Evolutionary conservation across 805 yeast species (phyloP).

Genomic region (Kluyveromyces aestuarii): DNA sequence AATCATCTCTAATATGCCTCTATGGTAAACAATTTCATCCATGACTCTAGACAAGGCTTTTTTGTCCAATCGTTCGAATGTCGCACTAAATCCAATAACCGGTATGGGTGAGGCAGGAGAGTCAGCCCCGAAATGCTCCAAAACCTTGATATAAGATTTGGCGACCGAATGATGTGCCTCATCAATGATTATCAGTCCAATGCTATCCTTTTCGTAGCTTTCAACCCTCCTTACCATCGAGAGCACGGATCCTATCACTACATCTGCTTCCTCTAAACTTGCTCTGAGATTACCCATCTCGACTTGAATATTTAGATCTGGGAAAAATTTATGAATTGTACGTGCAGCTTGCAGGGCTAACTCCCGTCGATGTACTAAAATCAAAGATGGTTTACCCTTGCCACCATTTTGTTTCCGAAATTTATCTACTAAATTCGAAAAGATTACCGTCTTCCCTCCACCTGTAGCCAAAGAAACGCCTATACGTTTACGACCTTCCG

Average conservation of each 20-base stretch:
- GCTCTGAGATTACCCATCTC: slow-evolving; percentile 55
- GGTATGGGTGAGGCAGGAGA: slow-evolving; percentile 36
- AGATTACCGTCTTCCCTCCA: slow-evolving; percentile 86
- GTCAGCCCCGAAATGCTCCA: slow-evolving; percentile 48
- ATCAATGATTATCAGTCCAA: slow-evolving; percentile 68
- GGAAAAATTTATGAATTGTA: slow-evolving; percentile 39
- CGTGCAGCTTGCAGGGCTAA: slow-evolving; percentile 60
- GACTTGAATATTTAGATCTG: slow-evolving; percentile 44
- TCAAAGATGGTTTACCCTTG: slow-evolving; percentile 28
- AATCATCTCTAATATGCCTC: slow-evolving; percentile 58
- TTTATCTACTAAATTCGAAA: slow-evolving; percentile 45
- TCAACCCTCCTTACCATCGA: slow-evolving; percentile 43
- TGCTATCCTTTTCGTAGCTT: slow-evolving; percentile 44
- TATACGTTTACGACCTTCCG: slow-evolving; percentile 41
- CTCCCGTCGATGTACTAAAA: slow-evolving; percentile 77
- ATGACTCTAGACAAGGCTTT: slow-evolving; percentile 47
- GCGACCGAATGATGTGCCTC: slow-evolving; percentile 93
- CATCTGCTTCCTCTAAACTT: slow-evolving; percentile 37
- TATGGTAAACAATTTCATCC: slow-evolving; percentile 67
- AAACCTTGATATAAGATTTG: slow-evolving; percentile 46
- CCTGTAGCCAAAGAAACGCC: slow-evolving; percentile 91
- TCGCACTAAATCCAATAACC: slow-evolving; percentile 83
- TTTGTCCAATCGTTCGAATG: slow-evolving; percentile 71
- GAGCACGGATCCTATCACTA: slow-evolving; percentile 71
- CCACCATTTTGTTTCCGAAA: slow-evolving; percentile 5